phyloP scores from a whole-genome alignment of 257 asterid species.

The Solanum lycopersicoides region DNA sequence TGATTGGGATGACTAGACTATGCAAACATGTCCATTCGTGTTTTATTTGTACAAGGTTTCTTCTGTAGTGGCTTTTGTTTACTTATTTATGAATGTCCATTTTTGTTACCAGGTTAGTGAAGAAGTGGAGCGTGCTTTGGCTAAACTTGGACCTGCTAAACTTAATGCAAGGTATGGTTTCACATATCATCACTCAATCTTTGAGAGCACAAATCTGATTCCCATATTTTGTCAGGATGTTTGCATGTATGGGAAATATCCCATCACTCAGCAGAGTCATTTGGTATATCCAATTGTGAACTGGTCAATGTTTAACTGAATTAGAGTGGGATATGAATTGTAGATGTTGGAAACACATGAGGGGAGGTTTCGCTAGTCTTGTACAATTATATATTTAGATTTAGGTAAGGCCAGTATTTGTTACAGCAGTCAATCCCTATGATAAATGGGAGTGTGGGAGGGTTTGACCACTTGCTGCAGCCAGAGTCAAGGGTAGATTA shows the following conservation, averaged over 20 bases:
- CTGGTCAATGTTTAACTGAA: neutral
- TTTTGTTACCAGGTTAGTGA: slow-evolving; percentile 69
- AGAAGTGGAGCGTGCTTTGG: slow-evolving; percentile 98
- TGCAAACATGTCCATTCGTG: neutral
- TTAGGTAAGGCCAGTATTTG: neutral
- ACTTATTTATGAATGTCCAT: neutral
- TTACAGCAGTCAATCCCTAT: neutral
- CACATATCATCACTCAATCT: neutral
- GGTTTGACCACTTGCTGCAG: neutral
- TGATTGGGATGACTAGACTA: neutral
- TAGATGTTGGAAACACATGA: neutral
- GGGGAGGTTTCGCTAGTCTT: neutral
- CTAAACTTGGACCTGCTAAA: slow-evolving; percentile 71
- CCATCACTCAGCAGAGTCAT: neutral
- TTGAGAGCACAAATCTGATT: neutral
- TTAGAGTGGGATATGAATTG: neutral
- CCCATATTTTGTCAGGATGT: neutral
- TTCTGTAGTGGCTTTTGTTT: neutral
- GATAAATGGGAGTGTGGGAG: neutral
- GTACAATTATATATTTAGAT: neutral
- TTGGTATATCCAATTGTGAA: neutral
- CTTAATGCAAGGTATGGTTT: slow-evolving; percentile 56
- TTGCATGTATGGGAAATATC: neutral
- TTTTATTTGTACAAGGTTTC: neutral
- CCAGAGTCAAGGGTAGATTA: neutral